These are phyloP conservation scores for Micractinium sp. DNA, from an alignment of 139 green algal species.

Conservation along the genomic window DNA sequence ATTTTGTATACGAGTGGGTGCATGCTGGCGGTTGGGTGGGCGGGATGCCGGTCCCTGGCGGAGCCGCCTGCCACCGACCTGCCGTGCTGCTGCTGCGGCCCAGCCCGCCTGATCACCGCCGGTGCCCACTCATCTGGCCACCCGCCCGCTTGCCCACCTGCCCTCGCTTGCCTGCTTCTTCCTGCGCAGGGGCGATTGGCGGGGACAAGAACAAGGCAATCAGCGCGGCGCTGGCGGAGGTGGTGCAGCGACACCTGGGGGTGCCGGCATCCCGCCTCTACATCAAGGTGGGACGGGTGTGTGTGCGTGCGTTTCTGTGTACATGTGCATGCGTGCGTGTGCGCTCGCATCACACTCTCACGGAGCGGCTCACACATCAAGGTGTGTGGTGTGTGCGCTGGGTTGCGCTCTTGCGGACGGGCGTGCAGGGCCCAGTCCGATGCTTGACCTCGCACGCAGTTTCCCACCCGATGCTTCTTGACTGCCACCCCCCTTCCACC, in stretches of 20 bases:
- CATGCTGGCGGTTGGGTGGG: too few species aligned
- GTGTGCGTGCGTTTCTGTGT: too few species aligned
- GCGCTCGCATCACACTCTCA: neutral
- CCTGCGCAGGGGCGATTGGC: slow-evolving; percentile 46
- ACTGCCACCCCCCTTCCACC: neutral
- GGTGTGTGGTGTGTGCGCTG: neutral
- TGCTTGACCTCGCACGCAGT: too few species aligned
- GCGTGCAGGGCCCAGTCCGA: too few species aligned
- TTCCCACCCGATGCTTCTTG: too few species aligned
- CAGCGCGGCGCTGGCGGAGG: slow-evolving; percentile 46
- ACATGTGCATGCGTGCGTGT: neutral
- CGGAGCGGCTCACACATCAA: neutral
- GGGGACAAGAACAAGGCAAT: slow-evolving; percentile 64
- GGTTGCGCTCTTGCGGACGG: neutral
- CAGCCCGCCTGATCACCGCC: neutral
- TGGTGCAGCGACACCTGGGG: slow-evolving; percentile 56
- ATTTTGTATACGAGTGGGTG: too few species aligned
- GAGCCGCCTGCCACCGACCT: too few species aligned
- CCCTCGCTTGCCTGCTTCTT: neutral
- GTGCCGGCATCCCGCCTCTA: slow-evolving; percentile 57
- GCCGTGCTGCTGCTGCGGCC: too few species aligned
- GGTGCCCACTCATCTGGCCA: neutral
- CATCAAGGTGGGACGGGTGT: slow-evolving; percentile 46
- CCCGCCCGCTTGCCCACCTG: neutral
- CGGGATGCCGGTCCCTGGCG: too few species aligned